Evolutionary conservation across 257 asterid genomes (phyloP).

Genomic region (Ocimum tenuiflorum): DNA sequence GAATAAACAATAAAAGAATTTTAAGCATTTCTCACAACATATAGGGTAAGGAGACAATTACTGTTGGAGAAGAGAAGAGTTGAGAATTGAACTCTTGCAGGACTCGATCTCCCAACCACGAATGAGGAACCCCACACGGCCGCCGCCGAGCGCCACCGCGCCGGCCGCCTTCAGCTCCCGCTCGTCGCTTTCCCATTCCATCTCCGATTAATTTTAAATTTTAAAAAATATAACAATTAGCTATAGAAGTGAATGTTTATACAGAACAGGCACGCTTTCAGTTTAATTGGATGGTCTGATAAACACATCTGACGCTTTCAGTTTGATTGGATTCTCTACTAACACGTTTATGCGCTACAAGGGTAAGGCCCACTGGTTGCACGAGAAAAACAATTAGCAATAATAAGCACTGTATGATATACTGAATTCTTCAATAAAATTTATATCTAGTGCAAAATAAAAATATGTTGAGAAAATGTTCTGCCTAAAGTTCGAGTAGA

Average conservation of each 20-base stretch:
- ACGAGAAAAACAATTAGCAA: too few relatives aligned
- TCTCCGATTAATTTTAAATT: constrained; percentile 16
- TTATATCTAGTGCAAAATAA: too few relatives aligned
- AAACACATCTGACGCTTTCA: too few relatives aligned
- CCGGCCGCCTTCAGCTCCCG: constrained; percentile 54
- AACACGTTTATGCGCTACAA: too few relatives aligned
- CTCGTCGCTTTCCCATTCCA: constrained; percentile 54
- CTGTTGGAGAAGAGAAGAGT: constrained; percentile 60
- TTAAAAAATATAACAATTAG: neutral
- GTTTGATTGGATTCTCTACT: too few relatives aligned
- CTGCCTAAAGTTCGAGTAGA: too few relatives aligned
- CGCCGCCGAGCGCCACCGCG: constrained; percentile 41
- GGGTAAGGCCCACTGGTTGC: too few relatives aligned
- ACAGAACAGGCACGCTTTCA: too few relatives aligned
- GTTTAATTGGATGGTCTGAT: too few relatives aligned
- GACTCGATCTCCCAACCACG: constrained; percentile 88
- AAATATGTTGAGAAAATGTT: too few relatives aligned
- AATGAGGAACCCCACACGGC: constrained; percentile 39
- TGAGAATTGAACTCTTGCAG: constrained; percentile 72
- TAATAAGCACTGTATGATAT: too few relatives aligned
- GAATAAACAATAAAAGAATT: neutral
- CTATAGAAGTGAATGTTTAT: neutral
- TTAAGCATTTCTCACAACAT: neutral
- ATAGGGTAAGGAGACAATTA: constrained; percentile 15
- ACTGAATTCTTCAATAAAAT: too few relatives aligned